A percentile compares a stretch with the other conserved stretches of the same genome.
Conservation (phyloP, 768 basidiomycete species). For the Russula abietina region DNA sequence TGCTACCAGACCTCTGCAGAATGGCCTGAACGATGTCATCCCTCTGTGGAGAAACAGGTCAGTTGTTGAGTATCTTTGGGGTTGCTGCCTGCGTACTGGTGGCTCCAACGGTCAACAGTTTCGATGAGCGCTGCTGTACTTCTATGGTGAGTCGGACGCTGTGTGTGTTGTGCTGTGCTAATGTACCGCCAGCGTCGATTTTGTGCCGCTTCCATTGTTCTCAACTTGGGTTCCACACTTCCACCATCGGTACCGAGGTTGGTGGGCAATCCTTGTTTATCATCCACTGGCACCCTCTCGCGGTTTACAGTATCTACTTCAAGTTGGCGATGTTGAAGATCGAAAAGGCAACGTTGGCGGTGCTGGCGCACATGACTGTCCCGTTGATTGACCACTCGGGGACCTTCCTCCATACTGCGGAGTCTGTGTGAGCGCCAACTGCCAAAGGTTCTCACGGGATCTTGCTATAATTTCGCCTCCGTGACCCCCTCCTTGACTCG, state of each 20-base stretch:
- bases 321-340: too few relatives aligned
- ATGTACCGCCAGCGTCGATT: not conserved
- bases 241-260: not conserved
- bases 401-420: not conserved
- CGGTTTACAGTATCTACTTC: not conserved
- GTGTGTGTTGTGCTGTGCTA: not conserved
- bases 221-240: not conserved
- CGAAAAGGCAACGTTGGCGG: too few relatives aligned
- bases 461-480: not conserved
- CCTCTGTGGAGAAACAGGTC: not conserved
- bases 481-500: not conserved
- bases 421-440: not conserved
- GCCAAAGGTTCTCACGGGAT: not conserved
- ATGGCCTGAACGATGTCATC: not conserved
- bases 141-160: not conserved
- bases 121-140: not conserved
- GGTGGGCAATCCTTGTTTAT: not conserved
- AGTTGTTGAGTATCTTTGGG: not conserved
- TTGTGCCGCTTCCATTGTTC: not conserved
- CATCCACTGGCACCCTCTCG: not conserved
- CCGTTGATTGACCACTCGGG: too few relatives aligned
- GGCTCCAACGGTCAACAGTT: not conserved
- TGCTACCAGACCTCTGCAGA: not conserved
- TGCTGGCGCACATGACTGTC: too few relatives aligned
- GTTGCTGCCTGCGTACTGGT: not conserved